A percentile compares a stretch with the other conserved stretches of the same genome.
Evolutionary conservation across 2,329 filamentous ascomycete genomes (phyloP).

Genomic region (Teratosphaeria nubilosa): DNA sequence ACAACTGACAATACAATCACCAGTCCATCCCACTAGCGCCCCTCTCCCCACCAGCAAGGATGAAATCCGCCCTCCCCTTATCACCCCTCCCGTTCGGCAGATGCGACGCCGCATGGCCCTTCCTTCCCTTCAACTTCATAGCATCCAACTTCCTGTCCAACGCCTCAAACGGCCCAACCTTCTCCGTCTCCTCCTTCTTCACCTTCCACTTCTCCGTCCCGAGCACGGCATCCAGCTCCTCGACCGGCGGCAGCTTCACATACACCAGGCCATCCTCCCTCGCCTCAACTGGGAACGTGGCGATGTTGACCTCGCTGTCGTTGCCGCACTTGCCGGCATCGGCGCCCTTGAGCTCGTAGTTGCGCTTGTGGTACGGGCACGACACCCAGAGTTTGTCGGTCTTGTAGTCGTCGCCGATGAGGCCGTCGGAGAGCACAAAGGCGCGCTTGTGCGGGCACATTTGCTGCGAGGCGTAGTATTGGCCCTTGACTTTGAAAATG

Average conservation of each 20-base stretch:
- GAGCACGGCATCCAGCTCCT: slow-evolving; percentile 68
- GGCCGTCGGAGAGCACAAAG: slow-evolving; percentile 77
- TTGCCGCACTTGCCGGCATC: slow-evolving; percentile 62
- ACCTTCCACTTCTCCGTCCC: slow-evolving; percentile 73
- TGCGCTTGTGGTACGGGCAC: slow-evolving; percentile 83
- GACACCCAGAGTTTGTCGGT: slow-evolving; percentile 68
- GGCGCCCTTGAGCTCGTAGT: slow-evolving; percentile 63
- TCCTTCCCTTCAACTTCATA: slow-evolving; percentile 45
- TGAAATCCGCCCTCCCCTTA: slow-evolving; percentile 32
- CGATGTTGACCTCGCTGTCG: slow-evolving; percentile 66
- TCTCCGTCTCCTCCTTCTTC: slow-evolving; percentile 54
- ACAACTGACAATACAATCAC: slow-evolving; percentile 15
- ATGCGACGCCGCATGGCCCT: slow-evolving; percentile 35
- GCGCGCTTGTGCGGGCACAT: slow-evolving; percentile 92
- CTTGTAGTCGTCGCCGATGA: slow-evolving; percentile 59
- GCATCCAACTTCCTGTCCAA: slow-evolving; percentile 47
- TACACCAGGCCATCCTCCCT: slow-evolving; percentile 69
- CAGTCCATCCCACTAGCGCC: slow-evolving; percentile 36
- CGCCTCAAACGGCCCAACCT: slow-evolving; percentile 38
- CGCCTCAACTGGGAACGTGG: slow-evolving; percentile 69
- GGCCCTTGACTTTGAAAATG: slow-evolving; percentile 70
- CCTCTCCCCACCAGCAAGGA: slow-evolving; percentile 38
- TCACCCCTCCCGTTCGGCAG: slow-evolving; percentile 35
- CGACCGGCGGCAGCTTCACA: slow-evolving; percentile 66
- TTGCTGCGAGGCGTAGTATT: slow-evolving; percentile 78